Percentiles rank a stretch among this genome's conserved stretches.
These are phyloP conservation scores for Diaporthe caulivora DNA, from an alignment of 2,329 filamentous ascomycete genomes.

Conservation along the genomic window DNA sequence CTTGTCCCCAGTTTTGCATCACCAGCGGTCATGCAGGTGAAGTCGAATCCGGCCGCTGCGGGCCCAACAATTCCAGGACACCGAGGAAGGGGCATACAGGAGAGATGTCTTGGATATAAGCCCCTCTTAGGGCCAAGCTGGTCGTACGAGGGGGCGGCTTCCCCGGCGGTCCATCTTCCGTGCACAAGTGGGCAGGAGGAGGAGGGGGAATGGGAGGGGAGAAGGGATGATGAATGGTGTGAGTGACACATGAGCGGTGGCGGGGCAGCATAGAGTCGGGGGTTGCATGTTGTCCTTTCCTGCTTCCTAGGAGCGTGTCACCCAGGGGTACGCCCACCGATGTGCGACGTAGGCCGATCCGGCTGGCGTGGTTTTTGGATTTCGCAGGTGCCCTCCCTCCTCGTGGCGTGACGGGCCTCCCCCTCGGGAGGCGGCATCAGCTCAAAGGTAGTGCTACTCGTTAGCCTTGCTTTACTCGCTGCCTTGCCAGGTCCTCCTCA, in stretches of 20 bases:
- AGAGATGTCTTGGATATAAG: neutral
- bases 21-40: constrained; percentile 25
- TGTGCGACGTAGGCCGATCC: neutral
- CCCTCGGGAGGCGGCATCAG: constrained; percentile 2
- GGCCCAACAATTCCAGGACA: constrained; percentile 29
- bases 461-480: neutral
- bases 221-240: neutral
- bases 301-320: neutral
- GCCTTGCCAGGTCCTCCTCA: neutral
- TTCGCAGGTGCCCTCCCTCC: neutral
- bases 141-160: constrained; percentile 26
- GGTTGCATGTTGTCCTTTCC: neutral
- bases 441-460: neutral
- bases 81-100: neutral
- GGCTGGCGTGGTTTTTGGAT: neutral
- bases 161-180: constrained; percentile 13
- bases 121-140: neutral
- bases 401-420: neutral
- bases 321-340: neutral
- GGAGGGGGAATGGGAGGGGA: too few relatives aligned
- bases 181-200: neutral
- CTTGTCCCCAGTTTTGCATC: constrained; percentile 3
- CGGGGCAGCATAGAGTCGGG: constrained; percentile 9
- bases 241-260: neutral
- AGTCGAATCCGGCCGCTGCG: constrained; percentile 24